Evolutionary conservation across 106 monocot genomes (phyloP), one percentile per base, ranked within the genome.

Genomic region (Dioscorea zingiberensis): DNA sequence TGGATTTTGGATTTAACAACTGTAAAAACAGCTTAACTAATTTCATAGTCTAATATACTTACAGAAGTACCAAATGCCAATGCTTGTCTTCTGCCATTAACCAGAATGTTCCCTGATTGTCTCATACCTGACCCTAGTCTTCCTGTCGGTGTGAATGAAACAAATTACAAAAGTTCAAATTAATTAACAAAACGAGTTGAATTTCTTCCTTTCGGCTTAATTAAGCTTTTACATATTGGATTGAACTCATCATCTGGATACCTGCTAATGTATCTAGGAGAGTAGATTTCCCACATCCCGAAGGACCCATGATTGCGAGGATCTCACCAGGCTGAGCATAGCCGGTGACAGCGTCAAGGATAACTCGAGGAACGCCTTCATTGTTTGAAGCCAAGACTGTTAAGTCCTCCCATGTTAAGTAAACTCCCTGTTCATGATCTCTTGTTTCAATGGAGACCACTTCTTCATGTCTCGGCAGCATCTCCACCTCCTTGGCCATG

Each of bases 31-130:
- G n/a, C n/a, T n/a, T n/a, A n/a, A n/a, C n/a, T n/a, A n/a, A n/a
- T n/a, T n/a, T 60, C 13, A n/a, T 56, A 6, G 55, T n/a, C 6
- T 15, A 7, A 56, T 57, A 18, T 26, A 7, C 51, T 66, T 64
- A 86, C 90, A 21, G 86, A 91, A 4, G 90, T 86, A 3, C 90
- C 90, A 61, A 76, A 91, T 1, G 90, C 72, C 13, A 91, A 69
- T 21, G 67, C 64, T 51, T 86, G 86, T 10, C 55, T 74, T 58
- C 64, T 70, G 12, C 86, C 86, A 65, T 86, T 81, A 32, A 91
- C 58, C 51, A 81, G 54, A 4, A 91, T 78, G 0, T 76, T 25
- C 49, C 90, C 90, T 2, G 77, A 78, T 55, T 78, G 80, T 17
- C 48, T 69, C 22, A 81, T 68, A 28, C 71, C 68, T 0, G 81